Evolutionary conservation across 2,329 filamentous ascomycete species (phyloP).

Genomic region (Fusarium sterilihyphosum): DNA sequence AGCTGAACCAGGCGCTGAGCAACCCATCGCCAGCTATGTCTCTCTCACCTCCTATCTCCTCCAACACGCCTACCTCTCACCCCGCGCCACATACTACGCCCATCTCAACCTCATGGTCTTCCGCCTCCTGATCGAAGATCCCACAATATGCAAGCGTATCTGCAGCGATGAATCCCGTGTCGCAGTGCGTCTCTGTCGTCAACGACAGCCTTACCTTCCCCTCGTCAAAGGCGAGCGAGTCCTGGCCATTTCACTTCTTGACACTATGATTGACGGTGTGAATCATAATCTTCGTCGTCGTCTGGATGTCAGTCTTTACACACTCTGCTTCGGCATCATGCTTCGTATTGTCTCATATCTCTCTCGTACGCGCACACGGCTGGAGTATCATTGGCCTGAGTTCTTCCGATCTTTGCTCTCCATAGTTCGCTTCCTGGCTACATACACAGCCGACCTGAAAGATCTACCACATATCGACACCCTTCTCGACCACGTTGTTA

Average conservation of each 20-base stretch:
- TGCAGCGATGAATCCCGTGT: slow-evolving; percentile 82
- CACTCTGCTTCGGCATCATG: slow-evolving; percentile 81
- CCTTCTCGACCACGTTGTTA: slow-evolving; percentile 81
- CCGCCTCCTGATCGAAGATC: slow-evolving; percentile 87
- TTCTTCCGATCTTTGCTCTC: slow-evolving; percentile 90
- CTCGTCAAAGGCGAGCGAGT: slow-evolving; percentile 76
- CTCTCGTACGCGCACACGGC: slow-evolving; percentile 80
- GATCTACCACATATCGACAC: slow-evolving; percentile 73
- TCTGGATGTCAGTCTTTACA: slow-evolving; percentile 87
- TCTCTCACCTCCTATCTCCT: slow-evolving; percentile 93
- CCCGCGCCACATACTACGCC: slow-evolving; percentile 81
- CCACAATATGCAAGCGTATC: slow-evolving; percentile 81
- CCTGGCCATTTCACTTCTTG: slow-evolving; percentile 79
- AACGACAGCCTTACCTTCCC: slow-evolving; percentile 87
- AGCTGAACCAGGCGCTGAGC: slow-evolving; percentile 72
- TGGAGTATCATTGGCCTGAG: slow-evolving; percentile 94
- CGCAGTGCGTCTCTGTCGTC: slow-evolving; percentile 84
- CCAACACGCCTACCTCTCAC: slow-evolving; percentile 89
- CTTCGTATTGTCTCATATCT: slow-evolving; percentile 86
- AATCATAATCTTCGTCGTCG: slow-evolving; percentile 92
- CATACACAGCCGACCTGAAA: slow-evolving; percentile 82
- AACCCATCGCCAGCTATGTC: slow-evolving; percentile 82
- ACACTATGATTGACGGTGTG: slow-evolving; percentile 88
- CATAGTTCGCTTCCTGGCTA: slow-evolving; percentile 89
- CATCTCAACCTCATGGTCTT: slow-evolving; percentile 87